Evolutionary conservation across 768 basidiomycete genomes (phyloP), one percentile per base, ranked within the genome.

Genomic region (Lactarius akahatsu): DNA sequence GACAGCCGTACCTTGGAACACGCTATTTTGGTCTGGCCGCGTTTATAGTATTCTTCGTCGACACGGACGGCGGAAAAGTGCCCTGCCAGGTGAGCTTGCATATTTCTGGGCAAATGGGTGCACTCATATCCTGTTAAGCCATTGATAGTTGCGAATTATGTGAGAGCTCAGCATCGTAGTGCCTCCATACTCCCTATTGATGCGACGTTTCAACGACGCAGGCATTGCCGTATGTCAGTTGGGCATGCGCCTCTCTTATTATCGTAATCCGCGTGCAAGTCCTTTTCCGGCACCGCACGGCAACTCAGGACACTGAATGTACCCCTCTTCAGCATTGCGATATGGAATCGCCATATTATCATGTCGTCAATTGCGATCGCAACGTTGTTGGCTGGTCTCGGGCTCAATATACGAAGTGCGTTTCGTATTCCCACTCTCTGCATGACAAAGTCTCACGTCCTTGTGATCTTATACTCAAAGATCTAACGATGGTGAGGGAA

Each of bases 1-100:
- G 56, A 23, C 34, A 67, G 66, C 36, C 62, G 23, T 67, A 67
- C 10, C 57, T 67, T 4, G 66, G 66, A 36, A 58, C 57, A 9
- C 65, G 65, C 26, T 66, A 66, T 40, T 34, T 54, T 30, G 32
- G 16, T n/a, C n/a, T 2, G 38, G 56, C 45, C 20, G 7, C 11
- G 3, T 47, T 60, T 45, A 34, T 47, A 30, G 1, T 60, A 41
- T 47, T 47, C 32, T 32, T 60, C 18, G 3, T 60, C 15, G 13
- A 34, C 45, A 32, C 20, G 20, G 30, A 60, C 6, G 20, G n/a
- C 2, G 30, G 59, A 30, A 45, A 45, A 3, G 28, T 59, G 8
- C 26, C 59, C 16, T 59, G 59, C 36, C 40, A 30, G 7, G 59
- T 59, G 41, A 59, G 59, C 10, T 43, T 6, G 4, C 18, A 30